Percentiles rank a stretch among this genome's conserved stretches.
phyloP scores from a whole-genome alignment of 108 stramenopile species.

The Nitzschia palea region DNA sequence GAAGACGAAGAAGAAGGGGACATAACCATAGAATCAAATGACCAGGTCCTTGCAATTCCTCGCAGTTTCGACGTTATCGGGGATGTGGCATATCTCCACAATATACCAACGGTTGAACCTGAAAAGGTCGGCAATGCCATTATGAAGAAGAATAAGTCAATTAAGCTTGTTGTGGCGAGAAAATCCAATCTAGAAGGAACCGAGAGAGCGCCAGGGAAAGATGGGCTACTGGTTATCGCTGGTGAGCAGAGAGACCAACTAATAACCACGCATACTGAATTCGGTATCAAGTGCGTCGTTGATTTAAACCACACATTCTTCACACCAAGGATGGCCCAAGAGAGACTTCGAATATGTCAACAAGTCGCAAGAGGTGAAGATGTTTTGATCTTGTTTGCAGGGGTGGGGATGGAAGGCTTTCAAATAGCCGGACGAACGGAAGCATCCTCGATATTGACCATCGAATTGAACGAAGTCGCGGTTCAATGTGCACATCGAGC shows the following conservation, averaged over 20 bases:
- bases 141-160: slow-evolving; percentile 74
- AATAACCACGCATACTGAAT: slow-evolving; percentile 80
- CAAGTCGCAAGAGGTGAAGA: slow-evolving; percentile 82
- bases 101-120: slow-evolving; percentile 52
- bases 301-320: slow-evolving; percentile 85
- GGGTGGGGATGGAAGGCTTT: slow-evolving; percentile 86
- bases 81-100: slow-evolving; percentile 78
- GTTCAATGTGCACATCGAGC: slow-evolving; percentile 61
- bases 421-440: slow-evolving; percentile 82
- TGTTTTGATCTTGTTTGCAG: slow-evolving; percentile 80
- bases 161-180: slow-evolving; percentile 66
- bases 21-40: neutral
- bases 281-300: slow-evolving; percentile 83
- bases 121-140: slow-evolving; percentile 63
- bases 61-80: slow-evolving; percentile 76
- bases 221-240: slow-evolving; percentile 63
- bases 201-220: slow-evolving; percentile 66
- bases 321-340: slow-evolving; percentile 81
- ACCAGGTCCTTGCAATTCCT: slow-evolving; percentile 33
- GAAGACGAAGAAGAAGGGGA: slow-evolving; percentile 32
- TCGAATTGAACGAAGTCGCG: slow-evolving; percentile 80
- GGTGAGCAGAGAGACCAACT: slow-evolving; percentile 64
- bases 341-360: slow-evolving; percentile 78
- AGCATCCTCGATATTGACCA: slow-evolving; percentile 56
- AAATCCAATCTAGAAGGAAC: slow-evolving; percentile 45